Conservation (phyloP, 768 basidiomycete species). For the Russula foetens region DNA sequence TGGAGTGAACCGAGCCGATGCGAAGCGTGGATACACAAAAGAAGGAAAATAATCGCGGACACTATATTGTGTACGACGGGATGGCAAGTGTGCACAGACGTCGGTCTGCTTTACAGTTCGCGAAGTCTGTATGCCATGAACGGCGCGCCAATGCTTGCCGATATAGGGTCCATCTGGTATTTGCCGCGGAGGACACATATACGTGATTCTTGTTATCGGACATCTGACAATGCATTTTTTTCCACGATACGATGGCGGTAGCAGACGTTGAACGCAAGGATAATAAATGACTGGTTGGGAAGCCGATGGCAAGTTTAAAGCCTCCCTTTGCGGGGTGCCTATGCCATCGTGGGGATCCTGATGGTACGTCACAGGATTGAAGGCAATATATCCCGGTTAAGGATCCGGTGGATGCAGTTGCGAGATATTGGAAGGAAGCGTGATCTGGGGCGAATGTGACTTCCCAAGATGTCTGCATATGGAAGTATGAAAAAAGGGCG, state of each 20-base stretch:
- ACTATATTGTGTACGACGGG: background rate
- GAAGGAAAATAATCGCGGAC: background rate
- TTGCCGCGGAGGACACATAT: background rate
- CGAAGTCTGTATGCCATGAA: background rate
- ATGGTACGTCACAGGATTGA: background rate
- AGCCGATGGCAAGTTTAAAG: background rate
- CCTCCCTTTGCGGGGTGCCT: background rate
- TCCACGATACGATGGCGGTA: too few relatives aligned
- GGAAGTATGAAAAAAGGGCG: background rate
- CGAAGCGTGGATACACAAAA: background rate
- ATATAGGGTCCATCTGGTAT: background rate
- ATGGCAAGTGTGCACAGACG: too few relatives aligned
- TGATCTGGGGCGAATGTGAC: background rate
- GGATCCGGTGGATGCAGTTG: background rate
- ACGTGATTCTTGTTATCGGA: background rate
- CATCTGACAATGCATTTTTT: background rate
- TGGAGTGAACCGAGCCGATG: background rate
- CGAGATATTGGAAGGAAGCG: conserved; percentile 1
- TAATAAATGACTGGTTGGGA: background rate
- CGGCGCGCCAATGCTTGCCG: background rate
- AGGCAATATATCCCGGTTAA: conserved; percentile 1
- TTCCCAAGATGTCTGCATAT: background rate
- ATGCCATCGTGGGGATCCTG: background rate
- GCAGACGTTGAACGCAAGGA: background rate
- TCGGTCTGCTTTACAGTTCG: conserved; percentile 3